Evolutionary conservation across 306 rosid species (phyloP), one percentile per base, ranked within the genome.

Genomic region (Myrica gale): DNA sequence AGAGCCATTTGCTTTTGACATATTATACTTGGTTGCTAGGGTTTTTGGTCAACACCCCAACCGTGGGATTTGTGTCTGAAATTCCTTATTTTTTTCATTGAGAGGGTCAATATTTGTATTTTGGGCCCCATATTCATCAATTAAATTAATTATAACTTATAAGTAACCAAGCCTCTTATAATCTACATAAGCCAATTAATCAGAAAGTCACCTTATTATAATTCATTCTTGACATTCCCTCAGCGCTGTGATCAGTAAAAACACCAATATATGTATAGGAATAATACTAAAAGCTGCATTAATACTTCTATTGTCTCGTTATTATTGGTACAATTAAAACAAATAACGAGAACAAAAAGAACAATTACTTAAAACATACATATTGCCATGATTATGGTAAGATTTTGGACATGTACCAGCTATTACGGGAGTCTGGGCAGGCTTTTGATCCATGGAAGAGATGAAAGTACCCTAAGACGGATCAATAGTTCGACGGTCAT

Each of bases 401-500:
- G 70, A 42, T 47, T 65, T 41, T 65, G 70, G 50, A 65, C 48
- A 65, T 65, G 70, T 42, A 66, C 70, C 70, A n/a, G n/a, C n/a
- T 16, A 7, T 41, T 19, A 66, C 19, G 55, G 74, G 37, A 32
- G 1, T 37, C 52, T 32, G 74, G 62, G 21, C 45, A 46, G 4
- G 46, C 54, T n/a, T 72, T 13, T 51, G 66, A 23, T 47, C 57
- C 68, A 23, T 51, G 69, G 74, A 57, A 62, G 16, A 41, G 15
- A 73, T 7, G 57, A 72, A 83, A n/a, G n/a, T n/a, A 79, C 71
- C 80, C 96, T 93, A 94, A 87, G 98, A 86, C 52, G 92, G 96
- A 84, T 90, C 90, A 72, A 87, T 79, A 58, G 96, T 71, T 9
- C 92, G 93, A 82, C 89, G 95, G 85, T 92, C 96, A 32, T 90